Base-by-base conservation (phyloP, 345 rosid species). In the Barbarea vulgaris region DNA sequence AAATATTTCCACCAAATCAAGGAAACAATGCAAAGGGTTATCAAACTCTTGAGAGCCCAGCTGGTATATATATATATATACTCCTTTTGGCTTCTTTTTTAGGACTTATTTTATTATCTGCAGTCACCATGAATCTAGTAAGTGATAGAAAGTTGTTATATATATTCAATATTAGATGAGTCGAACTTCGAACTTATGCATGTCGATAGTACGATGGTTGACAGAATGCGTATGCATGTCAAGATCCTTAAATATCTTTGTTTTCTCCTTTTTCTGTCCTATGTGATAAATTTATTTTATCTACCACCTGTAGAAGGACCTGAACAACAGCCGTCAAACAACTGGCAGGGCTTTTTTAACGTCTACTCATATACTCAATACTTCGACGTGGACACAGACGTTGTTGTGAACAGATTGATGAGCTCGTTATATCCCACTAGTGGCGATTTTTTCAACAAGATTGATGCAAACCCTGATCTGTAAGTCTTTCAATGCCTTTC, bases 401-500 rank as follows among this genome's bases (percentile, higher is more conserved):
- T 88, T 81, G 96, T 95, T 37, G 7, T 89, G 63, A 90, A 88
- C 83, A 86, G 98, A 84, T 61, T 92, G 83, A 73, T 89, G 80
- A 88, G 90, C 80, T 92, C 98, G 3, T 72, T 95, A 48, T 82
- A 81, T 77, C 97, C 97, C n/a, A 64, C 73, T 7, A 78, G 78
- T 71, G 98, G 90, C 11, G 90, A 90, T 80, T 95, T 95, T 81
- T 95, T 87, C 87, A 83, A 75, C 86, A 95, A 92, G 83, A 92
- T 89, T 27, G 91, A 90, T 77, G 96, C 97, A 30, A 92, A 95
- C 74, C 99, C 98, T 58, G 98, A 92, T 82, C 79, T 95, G 98
- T 92, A 81, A 95, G 98, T 86, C 67, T 62, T 60, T 50, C 69
- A 25, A 1, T 54, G 25, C 30, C 8, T 19, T 69, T 48, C 5